Percentiles rank a stretch among this genome's conserved stretches.
These are phyloP conservation scores for Saccharomyces hybrid DNA, from an alignment of 1,139 yeast genomes.

Conservation along the genomic window DNA sequence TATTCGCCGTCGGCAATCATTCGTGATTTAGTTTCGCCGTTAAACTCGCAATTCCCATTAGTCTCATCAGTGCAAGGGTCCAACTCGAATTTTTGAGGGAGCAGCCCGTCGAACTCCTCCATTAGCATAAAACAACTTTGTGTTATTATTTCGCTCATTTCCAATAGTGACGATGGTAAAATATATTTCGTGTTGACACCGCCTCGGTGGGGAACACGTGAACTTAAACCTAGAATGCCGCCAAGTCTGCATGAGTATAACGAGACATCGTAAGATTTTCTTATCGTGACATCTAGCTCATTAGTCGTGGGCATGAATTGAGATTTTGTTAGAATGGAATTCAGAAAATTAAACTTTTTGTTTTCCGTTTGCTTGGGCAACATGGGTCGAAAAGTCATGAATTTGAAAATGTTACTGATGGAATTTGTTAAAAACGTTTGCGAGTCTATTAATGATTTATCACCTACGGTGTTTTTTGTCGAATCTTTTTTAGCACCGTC, in stretches of 20 bases:
- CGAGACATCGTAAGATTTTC: constrained; percentile 34
- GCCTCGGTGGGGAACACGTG: constrained; percentile 41
- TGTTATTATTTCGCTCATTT: constrained; percentile 54
- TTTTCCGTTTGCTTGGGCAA: constrained; percentile 23
- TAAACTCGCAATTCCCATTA: constrained; percentile 27
- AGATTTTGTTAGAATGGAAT: constrained; percentile 16
- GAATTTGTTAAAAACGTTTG: constrained; percentile 34
- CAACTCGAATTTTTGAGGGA: constrained; percentile 40
- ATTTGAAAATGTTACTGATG: constrained; percentile 35
- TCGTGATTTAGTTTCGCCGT: constrained; percentile 14
- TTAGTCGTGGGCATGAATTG: constrained; percentile 20
- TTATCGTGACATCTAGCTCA: constrained; percentile 21
- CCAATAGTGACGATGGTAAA: constrained; percentile 42
- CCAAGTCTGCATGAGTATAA: constrained; percentile 70
- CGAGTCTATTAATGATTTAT: constrained; percentile 17
- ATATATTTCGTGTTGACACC: constrained; percentile 1
- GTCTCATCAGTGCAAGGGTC: constrained; percentile 32
- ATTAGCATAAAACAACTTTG: constrained; percentile 55
- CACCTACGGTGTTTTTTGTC: background rate
- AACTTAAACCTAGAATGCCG: constrained; percentile 64
- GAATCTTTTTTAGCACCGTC: background rate
- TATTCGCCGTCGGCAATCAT: constrained; percentile 1
- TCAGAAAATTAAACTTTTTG: constrained; percentile 25
- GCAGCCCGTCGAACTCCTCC: constrained; percentile 34
- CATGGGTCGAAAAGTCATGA: constrained; percentile 40